phyloP scores from a whole-genome alignment of 2,329 filamentous ascomycete species.

The Pyrenochaeta sp. region DNA sequence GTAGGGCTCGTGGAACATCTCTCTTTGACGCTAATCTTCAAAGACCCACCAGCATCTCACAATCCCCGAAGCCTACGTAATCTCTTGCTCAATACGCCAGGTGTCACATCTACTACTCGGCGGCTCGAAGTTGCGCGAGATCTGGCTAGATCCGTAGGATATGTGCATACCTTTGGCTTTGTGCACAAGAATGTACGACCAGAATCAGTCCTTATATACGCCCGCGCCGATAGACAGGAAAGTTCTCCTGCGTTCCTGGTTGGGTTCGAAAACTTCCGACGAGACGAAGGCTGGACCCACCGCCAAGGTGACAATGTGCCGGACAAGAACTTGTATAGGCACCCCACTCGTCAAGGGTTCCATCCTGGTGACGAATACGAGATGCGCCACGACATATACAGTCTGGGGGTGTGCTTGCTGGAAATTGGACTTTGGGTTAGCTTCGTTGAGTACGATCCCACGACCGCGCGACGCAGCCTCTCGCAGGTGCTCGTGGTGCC shows the following conservation, averaged over 20 bases:
- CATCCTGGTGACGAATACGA: constrained; percentile 49
- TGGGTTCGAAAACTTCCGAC: constrained; percentile 56
- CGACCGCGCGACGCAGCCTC: too few species aligned
- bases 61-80: too few species aligned
- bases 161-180: constrained; percentile 51
- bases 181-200: constrained; percentile 58
- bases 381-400: constrained; percentile 66
- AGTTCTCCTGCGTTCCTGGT: constrained; percentile 51
- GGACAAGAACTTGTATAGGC: constrained; percentile 60
- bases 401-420: constrained; percentile 61
- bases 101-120: too few species aligned
- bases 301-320: constrained; percentile 48
- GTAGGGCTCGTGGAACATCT: too few species aligned
- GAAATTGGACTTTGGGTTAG: constrained; percentile 61
- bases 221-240: constrained; percentile 13
- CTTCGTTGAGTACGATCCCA: constrained; percentile 34
- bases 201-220: constrained; percentile 49
- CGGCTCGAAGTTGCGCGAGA: too few species aligned
- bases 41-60: too few species aligned
- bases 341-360: constrained; percentile 57
- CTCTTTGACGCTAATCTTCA: too few species aligned
- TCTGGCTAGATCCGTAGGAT: constrained; percentile 47
- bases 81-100: too few species aligned
- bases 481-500: constrained; percentile 15
- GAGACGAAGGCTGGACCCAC: constrained; percentile 43